A percentile compares a stretch with the other conserved stretches of the same genome.
These are phyloP conservation scores for Tuber aestivum DNA, from an alignment of 495 filamentous ascomycete genomes.

Conservation along the genomic window DNA sequence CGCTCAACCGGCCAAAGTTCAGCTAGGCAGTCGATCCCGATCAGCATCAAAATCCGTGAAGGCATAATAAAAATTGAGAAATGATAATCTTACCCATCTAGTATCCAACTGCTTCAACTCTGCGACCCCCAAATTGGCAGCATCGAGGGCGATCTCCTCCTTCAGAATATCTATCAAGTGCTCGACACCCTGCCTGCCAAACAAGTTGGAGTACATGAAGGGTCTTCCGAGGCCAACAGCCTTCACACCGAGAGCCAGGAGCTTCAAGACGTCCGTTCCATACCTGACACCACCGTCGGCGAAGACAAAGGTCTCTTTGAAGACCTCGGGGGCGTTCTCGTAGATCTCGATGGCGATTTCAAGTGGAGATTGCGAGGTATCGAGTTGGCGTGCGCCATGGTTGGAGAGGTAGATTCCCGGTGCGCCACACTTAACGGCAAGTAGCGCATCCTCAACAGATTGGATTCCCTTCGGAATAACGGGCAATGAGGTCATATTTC, in stretches of 20 bases:
- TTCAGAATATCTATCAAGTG: constrained; percentile 43
- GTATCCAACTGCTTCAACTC: constrained; percentile 45
- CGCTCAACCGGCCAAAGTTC: neutral
- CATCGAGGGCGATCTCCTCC: constrained; percentile 44
- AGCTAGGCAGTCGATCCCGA: neutral
- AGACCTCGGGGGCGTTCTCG: constrained; percentile 43
- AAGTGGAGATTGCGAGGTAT: constrained; percentile 44
- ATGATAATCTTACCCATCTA: constrained; percentile 15
- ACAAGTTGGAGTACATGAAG: constrained; percentile 48
- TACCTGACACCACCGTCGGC: constrained; percentile 49
- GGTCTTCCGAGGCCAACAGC: constrained; percentile 48
- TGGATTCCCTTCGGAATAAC: constrained; percentile 48
- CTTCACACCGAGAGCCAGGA: constrained; percentile 48
- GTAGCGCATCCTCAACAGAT: constrained; percentile 45
- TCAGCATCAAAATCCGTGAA: neutral
- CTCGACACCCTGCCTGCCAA: constrained; percentile 45
- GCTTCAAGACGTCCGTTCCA: constrained; percentile 47
- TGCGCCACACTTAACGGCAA: constrained; percentile 41
- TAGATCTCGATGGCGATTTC: constrained; percentile 46
- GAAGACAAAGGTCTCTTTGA: constrained; percentile 46
- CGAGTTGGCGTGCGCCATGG: constrained; percentile 48
- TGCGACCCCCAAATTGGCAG: constrained; percentile 44
- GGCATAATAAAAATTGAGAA: neutral
- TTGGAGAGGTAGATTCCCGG: constrained; percentile 45
- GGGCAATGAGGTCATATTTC: constrained; percentile 44